A percentile compares a stretch with the other conserved stretches of the same genome.
Conservation (phyloP, 169 alveolate genomes). For the Eimeria praecox region DNA sequence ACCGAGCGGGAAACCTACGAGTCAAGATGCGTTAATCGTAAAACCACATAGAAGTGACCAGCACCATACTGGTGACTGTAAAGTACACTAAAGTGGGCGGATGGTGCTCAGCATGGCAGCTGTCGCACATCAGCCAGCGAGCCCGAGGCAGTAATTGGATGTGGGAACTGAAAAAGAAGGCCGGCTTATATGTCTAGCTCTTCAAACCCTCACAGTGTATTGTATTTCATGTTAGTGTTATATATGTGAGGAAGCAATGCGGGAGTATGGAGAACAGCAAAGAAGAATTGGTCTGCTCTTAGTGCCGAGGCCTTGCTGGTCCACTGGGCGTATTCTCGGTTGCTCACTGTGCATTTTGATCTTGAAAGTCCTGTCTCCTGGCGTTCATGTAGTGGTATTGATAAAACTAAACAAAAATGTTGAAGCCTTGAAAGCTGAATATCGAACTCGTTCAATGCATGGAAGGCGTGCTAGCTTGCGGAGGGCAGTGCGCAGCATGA, state of each 20-base stretch:
- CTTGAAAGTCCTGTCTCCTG: background rate
- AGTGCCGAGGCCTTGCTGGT: constrained; percentile 42
- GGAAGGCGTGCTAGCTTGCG: constrained; percentile 33
- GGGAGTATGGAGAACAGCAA: background rate
- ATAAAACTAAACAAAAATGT: background rate
- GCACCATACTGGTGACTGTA: background rate
- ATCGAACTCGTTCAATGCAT: background rate
- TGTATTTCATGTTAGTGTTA: background rate
- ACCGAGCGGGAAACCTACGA: background rate
- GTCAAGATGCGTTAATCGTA: background rate
- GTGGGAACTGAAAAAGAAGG: background rate
- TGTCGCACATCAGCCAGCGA: background rate
- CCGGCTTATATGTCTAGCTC: background rate
- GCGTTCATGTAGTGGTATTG: background rate
- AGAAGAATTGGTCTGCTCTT: background rate
- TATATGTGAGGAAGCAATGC: background rate
- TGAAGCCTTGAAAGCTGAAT: background rate
- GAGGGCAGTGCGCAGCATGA: constrained; percentile 17
- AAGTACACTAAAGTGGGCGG: background rate
- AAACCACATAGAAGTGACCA: background rate
- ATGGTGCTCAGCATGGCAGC: background rate
- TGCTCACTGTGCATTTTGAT: background rate
- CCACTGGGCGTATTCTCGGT: constrained; percentile 17
- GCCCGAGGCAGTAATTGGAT: background rate
- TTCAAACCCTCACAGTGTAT: background rate